Evolutionary conservation across 2,329 filamentous ascomycete species (phyloP), one percentile per base, ranked within the genome.

Genomic region (Cadophora malorum): DNA sequence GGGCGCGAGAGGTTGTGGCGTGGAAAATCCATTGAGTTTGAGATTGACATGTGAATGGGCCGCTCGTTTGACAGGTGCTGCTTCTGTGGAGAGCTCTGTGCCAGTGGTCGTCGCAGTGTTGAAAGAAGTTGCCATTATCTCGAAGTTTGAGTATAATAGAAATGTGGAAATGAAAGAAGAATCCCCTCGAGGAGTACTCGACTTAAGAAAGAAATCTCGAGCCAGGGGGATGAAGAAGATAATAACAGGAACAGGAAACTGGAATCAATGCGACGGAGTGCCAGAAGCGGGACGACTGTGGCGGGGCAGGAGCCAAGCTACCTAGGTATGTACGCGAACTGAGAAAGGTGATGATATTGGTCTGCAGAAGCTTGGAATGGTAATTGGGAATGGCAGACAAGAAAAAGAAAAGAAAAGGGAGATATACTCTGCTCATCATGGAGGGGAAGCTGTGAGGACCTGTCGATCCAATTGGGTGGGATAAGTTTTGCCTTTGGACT

Each of bases 191-290:
- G 58, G 33, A 59, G 25, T 31, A 56, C 53, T 60, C 45, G 56
- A 45, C 35, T 33, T 28, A 28, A 56, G 23, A 53, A 33, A 61
- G 28, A 31, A 28, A 9, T 38, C 38, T 50, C 41, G 53, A 52
- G 52, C 38, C 8, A 59, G 38, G 23, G 23, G 92, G 90, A 19
- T 88, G 83, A 49, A 49, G 1, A 94, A 75, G 9, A 83, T 41
- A 59, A 0, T 94, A 92, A 0, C 96, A 80, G 16, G 91, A 90
- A 80, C 96, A 98, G 78, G 92, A 86, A 60, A 97, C 41, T 16
- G 85, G 81, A 93, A 97, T 55, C 86, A 88, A 52, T 82, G 82
- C 4, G 88, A 85, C 88, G 16, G 41, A n/a, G 45, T 33, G 63
- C 33, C 50, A 49, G 38, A 58, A 64, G 38, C 33, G 50, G 59